A percentile compares a stretch with the other conserved stretches of the same genome.
phyloP scores from a whole-genome alignment of 2,329 filamentous ascomycete genomes.

The Alternaria triticimaculans region DNA sequence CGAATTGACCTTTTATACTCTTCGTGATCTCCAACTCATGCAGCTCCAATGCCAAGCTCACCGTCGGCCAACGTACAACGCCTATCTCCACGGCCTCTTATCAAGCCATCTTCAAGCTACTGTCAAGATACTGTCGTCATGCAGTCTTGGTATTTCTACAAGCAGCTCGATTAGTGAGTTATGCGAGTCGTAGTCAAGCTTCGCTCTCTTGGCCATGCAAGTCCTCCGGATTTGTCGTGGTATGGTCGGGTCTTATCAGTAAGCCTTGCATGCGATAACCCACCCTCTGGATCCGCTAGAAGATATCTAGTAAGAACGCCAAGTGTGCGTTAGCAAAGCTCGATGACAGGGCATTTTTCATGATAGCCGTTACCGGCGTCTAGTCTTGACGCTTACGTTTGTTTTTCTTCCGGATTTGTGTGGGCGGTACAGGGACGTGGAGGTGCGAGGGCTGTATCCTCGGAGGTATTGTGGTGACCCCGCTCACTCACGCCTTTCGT shows the following conservation, averaged over 20 bases:
- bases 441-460: neutral
- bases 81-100: slow-evolving; percentile 16
- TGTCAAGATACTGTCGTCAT: slow-evolving; percentile 3
- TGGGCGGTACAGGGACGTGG: neutral
- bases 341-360: neutral
- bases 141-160: slow-evolving; percentile 8
- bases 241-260: slow-evolving; percentile 17
- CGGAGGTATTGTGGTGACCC: neutral
- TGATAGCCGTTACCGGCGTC: slow-evolving; percentile 1
- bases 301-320: slow-evolving; percentile 11
- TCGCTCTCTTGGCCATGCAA: slow-evolving; percentile 2
- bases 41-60: neutral
- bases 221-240: neutral
- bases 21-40: neutral
- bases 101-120: slow-evolving; percentile 9
- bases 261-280: slow-evolving; percentile 10
- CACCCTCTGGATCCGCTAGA: slow-evolving; percentile 6
- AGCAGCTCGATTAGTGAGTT: neutral
- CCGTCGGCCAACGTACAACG: neutral
- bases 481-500: slow-evolving; percentile 1
- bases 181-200: slow-evolving; percentile 1
- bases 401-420: neutral
- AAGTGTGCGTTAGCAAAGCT: neutral
- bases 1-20: slow-evolving; percentile 5
- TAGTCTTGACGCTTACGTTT: neutral